Conservation (phyloP, 2,329 filamentous ascomycete species). For the Aspergillus aculeatus region DNA sequence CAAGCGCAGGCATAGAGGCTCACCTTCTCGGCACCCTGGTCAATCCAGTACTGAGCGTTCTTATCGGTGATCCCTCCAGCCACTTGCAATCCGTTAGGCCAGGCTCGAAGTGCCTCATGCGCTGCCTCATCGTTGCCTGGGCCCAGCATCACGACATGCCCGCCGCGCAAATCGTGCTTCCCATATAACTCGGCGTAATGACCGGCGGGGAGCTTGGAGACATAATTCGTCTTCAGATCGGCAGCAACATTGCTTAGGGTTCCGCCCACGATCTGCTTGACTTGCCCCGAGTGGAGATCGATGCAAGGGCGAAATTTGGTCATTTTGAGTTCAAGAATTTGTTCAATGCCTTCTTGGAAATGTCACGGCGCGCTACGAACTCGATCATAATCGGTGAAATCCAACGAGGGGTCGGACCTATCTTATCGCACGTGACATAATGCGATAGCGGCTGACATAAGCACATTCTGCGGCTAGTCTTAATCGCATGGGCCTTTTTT, state of each 20-base stretch:
- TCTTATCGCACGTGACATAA: constrained; percentile 42
- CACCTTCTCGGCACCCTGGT: constrained; percentile 85
- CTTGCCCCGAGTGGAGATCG: constrained; percentile 92
- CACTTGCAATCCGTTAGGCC: constrained; percentile 80
- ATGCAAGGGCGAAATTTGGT: constrained; percentile 95
- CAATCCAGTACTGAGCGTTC: constrained; percentile 85
- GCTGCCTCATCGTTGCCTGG: constrained; percentile 82
- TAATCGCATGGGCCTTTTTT: neutral
- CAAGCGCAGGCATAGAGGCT: constrained; percentile 27
- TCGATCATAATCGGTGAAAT: constrained; percentile 17
- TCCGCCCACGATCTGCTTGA: constrained; percentile 97
- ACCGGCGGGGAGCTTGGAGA: constrained; percentile 76
- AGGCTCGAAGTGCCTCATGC: constrained; percentile 70
- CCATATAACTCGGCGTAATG: constrained; percentile 82
- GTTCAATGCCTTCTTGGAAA: constrained; percentile 7
- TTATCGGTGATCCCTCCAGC: constrained; percentile 88
- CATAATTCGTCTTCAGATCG: constrained; percentile 84
- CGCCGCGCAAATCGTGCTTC: constrained; percentile 70
- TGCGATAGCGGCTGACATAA: constrained; percentile 5
- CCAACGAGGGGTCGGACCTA: constrained; percentile 23
- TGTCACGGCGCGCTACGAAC: constrained; percentile 11
- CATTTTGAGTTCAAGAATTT: constrained; percentile 55
- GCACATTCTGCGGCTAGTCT: neutral
- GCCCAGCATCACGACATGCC: constrained; percentile 96
- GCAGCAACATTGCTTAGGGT: constrained; percentile 70